phyloP scores from a whole-genome alignment of 2,329 filamentous ascomycete genomes.

The Ceratocystis colombiana region DNA sequence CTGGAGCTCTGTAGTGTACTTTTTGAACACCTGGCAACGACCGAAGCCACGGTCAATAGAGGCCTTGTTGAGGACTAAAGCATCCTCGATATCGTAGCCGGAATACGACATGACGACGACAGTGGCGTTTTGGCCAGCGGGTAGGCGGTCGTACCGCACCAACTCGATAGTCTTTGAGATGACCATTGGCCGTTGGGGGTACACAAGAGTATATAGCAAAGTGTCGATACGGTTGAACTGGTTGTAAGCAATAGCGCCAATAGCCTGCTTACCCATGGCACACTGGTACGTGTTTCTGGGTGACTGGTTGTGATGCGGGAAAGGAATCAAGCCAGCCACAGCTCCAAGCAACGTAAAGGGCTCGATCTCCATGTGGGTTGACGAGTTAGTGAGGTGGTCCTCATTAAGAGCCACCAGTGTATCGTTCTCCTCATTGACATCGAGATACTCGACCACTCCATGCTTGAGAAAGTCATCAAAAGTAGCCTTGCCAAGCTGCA shows the following conservation, averaged over 20 bases:
- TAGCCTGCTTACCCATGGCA: conserved; percentile 94
- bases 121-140: conserved; percentile 90
- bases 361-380: conserved; percentile 94
- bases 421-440: conserved; percentile 98
- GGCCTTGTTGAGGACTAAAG: conserved; percentile 90
- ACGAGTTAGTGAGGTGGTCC: conserved; percentile 66
- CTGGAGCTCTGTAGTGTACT: conserved; percentile 77
- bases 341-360: conserved; percentile 94
- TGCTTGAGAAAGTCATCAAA: conserved; percentile 91
- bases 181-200: conserved; percentile 94
- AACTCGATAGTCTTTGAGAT: conserved; percentile 95
- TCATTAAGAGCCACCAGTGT: conserved; percentile 87
- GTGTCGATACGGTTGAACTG: conserved; percentile 97
- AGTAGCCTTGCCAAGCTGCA: conserved; percentile 72
- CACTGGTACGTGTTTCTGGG: conserved; percentile 92
- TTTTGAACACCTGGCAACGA: conserved; percentile 95
- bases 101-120: conserved; percentile 99
- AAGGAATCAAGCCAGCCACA: conserved; percentile 91
- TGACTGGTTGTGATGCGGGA: conserved; percentile 97
- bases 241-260: conserved; percentile 90
- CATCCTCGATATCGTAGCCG: conserved; percentile 98
- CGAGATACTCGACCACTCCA: conserved; percentile 89
- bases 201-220: conserved; percentile 90
- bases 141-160: conserved; percentile 93
- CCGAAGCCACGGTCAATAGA: conserved; percentile 92